Evolutionary conservation across 2,329 filamentous ascomycete genomes (phyloP).

Genomic region (Botrytis medusae): DNA sequence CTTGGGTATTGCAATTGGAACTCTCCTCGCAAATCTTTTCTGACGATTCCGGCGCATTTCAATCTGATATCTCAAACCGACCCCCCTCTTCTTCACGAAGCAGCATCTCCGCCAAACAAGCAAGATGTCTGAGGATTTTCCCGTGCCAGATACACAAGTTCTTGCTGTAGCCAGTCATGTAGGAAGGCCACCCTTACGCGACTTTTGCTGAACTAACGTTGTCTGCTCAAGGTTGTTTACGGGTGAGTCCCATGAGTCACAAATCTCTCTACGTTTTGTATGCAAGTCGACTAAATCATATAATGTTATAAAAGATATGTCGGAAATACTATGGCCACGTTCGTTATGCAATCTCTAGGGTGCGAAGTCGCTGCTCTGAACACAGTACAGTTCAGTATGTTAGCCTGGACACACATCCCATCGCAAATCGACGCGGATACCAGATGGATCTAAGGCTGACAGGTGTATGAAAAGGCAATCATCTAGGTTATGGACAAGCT

Average conservation of each 20-base stretch:
- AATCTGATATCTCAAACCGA: neutral
- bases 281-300: slow-evolving; percentile 26
- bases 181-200: slow-evolving; percentile 44
- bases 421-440: neutral
- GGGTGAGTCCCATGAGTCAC: slow-evolving; percentile 55
- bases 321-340: slow-evolving; percentile 95
- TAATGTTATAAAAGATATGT: slow-evolving; percentile 67
- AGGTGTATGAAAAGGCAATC: slow-evolving; percentile 66
- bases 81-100: neutral
- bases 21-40: neutral
- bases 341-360: slow-evolving; percentile 88
- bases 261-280: neutral
- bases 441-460: slow-evolving; percentile 12
- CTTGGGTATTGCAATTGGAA: neutral
- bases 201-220: slow-evolving; percentile 31
- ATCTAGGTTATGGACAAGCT: slow-evolving; percentile 87
- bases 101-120: neutral
- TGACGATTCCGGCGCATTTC: neutral
- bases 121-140: slow-evolving; percentile 37
- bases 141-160: slow-evolving; percentile 63
- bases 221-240: slow-evolving; percentile 62
- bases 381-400: slow-evolving; percentile 94
- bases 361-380: slow-evolving; percentile 94
- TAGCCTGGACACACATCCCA: neutral
- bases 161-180: slow-evolving; percentile 95